phyloP scores from a whole-genome alignment of 495 filamentous ascomycete genomes.

The Lophiotrema nucula region DNA sequence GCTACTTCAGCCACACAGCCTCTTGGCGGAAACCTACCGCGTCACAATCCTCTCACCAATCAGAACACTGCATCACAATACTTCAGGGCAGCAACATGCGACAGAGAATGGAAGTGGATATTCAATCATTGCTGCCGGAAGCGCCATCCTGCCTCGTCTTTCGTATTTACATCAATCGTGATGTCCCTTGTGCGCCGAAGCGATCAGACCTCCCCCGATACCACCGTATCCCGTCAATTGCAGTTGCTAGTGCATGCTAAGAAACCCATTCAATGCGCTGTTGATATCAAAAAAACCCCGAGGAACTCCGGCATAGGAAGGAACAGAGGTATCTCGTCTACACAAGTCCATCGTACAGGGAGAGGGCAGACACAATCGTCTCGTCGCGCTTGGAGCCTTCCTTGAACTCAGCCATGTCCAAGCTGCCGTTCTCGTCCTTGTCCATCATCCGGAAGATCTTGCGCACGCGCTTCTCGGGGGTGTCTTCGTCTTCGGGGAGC shows the following conservation, averaged over 20 bases:
- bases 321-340: conserved; percentile 43
- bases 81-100: too few relatives aligned
- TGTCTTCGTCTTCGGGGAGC: conserved; percentile 96
- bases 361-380: conserved; percentile 97
- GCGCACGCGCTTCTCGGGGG: conserved; percentile 92
- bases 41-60: too few relatives aligned
- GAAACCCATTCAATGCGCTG: conserved; percentile 30
- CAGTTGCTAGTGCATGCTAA: conserved; percentile 14
- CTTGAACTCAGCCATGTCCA: conserved; percentile 96
- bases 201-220: conserved; percentile 4
- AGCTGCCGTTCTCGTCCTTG: conserved; percentile 94
- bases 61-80: too few relatives aligned
- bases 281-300: conserved; percentile 28
- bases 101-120: too few relatives aligned
- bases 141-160: too few relatives aligned
- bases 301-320: conserved; percentile 18
- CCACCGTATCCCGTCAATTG: background rate
- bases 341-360: conserved; percentile 93
- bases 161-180: conserved; percentile 24
- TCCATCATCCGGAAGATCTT: conserved; percentile 99
- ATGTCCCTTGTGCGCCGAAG: conserved; percentile 24
- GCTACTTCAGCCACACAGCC: too few relatives aligned
- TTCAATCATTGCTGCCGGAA: background rate
- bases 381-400: conserved; percentile 98
- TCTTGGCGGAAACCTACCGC: too few relatives aligned